Evolutionary conservation across 108 stramenopile species (phyloP), one percentile per base, ranked within the genome.

Genomic region (Skeletonema tropicum): DNA sequence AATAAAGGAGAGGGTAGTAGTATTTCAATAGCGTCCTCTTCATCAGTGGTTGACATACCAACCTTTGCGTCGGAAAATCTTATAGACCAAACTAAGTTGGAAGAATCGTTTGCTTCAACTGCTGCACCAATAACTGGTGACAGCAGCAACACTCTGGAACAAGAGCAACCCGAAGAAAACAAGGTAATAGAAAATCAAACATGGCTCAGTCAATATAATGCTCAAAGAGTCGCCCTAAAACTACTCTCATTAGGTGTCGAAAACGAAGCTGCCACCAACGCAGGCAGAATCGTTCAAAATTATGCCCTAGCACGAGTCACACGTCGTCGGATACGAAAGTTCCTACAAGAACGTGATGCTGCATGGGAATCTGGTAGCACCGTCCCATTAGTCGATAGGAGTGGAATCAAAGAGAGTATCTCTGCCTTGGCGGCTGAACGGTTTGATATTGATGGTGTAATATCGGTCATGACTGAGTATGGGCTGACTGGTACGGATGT

Each of bases 401-500:
- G 39, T 38, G 73, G 74, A 15, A 74, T 57, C 41, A 82, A 49
- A 33, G 48, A 45, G 2, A 66, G 39, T n/a, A 57, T 55, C 13
- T 65, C 72, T 21, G 32, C 65, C 6, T 52, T 30, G 30, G 58
- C 31, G 31, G 73, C 59, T 65, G 73, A 61, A n/a, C 67, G 57
- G 19, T 83, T 80, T 76, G 76, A 80, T 36, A 82, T 92, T 35
- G 76, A 83, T 29, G 87, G 80, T 39, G 78, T 87, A 0, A 52
- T 92, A 0, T 60, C 59, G 0, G 72, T 90, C 33, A 69, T 92
- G 79, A 64, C 70, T 32, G 90, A 87, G 42, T 73, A 80, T 61
- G 90, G 92, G 1, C 58, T 93, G 38, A 89, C 88, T 6, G 86
- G 85, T 7, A 84, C 63, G 9, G 92, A 93, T 65, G 72, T 90